Base-by-base conservation (phyloP, 352 stramenopile genomes). In the Globisporangium camurandrum region DNA sequence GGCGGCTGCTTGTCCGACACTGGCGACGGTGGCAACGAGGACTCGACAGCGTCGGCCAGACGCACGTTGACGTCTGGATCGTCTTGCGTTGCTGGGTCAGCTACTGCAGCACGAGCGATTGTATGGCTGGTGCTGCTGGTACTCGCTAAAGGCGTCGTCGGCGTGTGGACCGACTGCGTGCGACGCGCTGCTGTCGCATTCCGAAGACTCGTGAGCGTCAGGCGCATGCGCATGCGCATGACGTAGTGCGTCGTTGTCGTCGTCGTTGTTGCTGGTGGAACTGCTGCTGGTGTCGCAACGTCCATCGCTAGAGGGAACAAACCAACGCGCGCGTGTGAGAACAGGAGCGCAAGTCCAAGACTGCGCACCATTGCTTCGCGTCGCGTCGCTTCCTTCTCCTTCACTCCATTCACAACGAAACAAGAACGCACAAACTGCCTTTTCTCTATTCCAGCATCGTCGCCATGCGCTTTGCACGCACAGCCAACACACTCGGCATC, bases 401-500 rank as follows among this genome's bases (percentile, higher is more conserved):
- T 38, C 33, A 38, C 33, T 16, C 33, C 9, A 39, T 39, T 17
- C 33, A 12, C 33, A 39, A 34, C 12, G 8, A 45, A 17, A 6
- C 36, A 16, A 41, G 6, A 22, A 3, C 14, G 14, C 23, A 19
- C 3, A n/a, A 6, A 9, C 27, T 4, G 17, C 4, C 30, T 6
- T 19, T 12, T 36, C 14, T 28, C 9, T 16, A 19, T 37, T 37
- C 17, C 17, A 39, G 26, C 43, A 17, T 27, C 2, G 26, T 31
- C 50, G 50, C 52, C 20, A 59, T 14, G 14, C 52, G 52, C 28
- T 19, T 54, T 22, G 43, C 44, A 2, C 52, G 52, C 14, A 59
- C 41, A 40, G 44, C 52, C 14, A 59, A 33, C 44, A 59, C 45
- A 30, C 6, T 43, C 3, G 52, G 51, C 10, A 54, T 22, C 33